Evolutionary conservation across 352 stramenopile genomes (phyloP).

Genomic region (Globisporangium parvum): DNA sequence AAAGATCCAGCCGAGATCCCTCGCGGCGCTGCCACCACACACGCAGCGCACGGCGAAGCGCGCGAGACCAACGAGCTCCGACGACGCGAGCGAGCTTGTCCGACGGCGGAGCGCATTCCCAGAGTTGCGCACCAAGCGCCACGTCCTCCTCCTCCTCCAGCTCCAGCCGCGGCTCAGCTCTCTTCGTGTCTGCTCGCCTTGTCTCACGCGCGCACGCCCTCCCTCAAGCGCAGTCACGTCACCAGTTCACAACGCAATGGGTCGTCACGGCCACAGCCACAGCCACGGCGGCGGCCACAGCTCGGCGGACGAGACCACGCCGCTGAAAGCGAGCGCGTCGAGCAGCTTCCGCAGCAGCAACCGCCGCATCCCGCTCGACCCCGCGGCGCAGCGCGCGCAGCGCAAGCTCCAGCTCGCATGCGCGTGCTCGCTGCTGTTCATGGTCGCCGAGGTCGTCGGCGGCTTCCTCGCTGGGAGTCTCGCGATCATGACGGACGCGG

Average conservation of each 20-base stretch:
- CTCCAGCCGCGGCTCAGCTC: too few species aligned
- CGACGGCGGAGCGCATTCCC: background rate
- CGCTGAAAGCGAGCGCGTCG: conserved; percentile 31
- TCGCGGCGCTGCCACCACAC: background rate
- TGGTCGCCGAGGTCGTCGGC: conserved; percentile 93
- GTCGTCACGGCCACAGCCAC: conserved; percentile 5
- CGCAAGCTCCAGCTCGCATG: conserved; percentile 61
- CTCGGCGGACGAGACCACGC: conserved; percentile 46
- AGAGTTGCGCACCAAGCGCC: background rate
- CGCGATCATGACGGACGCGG: conserved; percentile 91
- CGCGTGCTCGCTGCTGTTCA: conserved; percentile 89
- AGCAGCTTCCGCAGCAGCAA: conserved; percentile 10
- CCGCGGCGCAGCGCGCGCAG: conserved; percentile 44
- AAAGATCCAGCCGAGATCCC: background rate
- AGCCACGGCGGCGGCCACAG: conserved; percentile 15
- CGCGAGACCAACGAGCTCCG: too few species aligned
- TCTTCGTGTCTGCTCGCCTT: background rate
- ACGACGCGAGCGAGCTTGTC: background rate
- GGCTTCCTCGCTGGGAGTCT: conserved; percentile 91
- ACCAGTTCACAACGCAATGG: conserved; percentile 1
- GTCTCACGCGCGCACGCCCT: background rate
- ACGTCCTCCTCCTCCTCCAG: background rate
- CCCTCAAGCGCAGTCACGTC: background rate
- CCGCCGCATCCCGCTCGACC: conserved; percentile 53
- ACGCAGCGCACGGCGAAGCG: too few species aligned